Base-by-base conservation (phyloP, 202 grass and related monocot genomes). In the Dendrocalamus latiflorus region DNA sequence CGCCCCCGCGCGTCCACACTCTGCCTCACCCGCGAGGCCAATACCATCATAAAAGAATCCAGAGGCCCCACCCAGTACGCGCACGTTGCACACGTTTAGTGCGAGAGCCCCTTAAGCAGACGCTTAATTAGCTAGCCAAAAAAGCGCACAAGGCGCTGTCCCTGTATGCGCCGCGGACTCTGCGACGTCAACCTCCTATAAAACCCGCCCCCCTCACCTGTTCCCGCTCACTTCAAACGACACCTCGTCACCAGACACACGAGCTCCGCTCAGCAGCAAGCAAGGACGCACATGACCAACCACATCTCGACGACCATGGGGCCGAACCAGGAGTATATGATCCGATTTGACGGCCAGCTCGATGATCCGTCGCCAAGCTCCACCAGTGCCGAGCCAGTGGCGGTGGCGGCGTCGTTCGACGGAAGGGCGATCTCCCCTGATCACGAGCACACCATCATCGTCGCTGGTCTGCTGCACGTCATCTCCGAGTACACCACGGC, bases 401-500 rank as follows among this genome's bases (percentile, higher is more conserved):
- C 0, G 25, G 36, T 0, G 43, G 12, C 16, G 47, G 16, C 26
- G n/a, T 75, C 86, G 21, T 86, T 86, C 44, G 15, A 61, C 0
- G 30, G 68, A n/a, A 28, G 34, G 26, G 18, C 1, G 44, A 55
- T 94, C 49, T 58, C 81, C 1, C 18, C 9, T 2, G 79, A 92
- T 39, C 77, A 83, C 8, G 93, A 94, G 79, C 76, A 92, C 68
- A 50, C 30, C 1, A 71, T 72, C 53, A 88, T 91, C 8, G 87
- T 97, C 34, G 78, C 86, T 2, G 55, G 13, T 4, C 91, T 97
- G 4, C 57, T 86, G 11, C 89, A 91, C 70, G 89, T 97, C 68
- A 7, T 97, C 79, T 97, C 91, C 58, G 89, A 85, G 7, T 86
- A 88, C 71, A 77, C 81, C 24, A 89, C 91, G 1, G 14, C 87